These are phyloP conservation scores for Syncephalastrum contaminatum DNA, from an alignment of 371 early-diverging fungal species.

Conservation along the genomic window DNA sequence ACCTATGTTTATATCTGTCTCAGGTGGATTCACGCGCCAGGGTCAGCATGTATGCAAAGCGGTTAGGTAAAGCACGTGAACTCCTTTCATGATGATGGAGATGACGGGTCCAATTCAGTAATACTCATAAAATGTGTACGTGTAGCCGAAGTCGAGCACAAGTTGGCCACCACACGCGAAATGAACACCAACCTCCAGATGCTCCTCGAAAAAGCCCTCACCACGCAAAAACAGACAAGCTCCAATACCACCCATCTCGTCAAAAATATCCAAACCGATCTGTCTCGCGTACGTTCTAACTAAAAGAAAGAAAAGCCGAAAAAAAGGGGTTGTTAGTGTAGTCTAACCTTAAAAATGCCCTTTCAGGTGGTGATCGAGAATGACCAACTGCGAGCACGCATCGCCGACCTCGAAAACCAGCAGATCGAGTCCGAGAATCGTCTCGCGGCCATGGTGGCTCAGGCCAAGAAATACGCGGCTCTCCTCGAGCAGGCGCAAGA, in stretches of 20 bases:
- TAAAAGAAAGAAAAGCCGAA: too few species aligned
- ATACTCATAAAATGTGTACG: too few species aligned
- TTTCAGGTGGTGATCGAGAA: slow-evolving; percentile 61
- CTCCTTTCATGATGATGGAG: not conserved
- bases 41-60: slow-evolving; percentile 62
- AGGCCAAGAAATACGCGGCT: slow-evolving; percentile 64
- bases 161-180: slow-evolving; percentile 59
- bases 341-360: not conserved
- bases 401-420: slow-evolving; percentile 62
- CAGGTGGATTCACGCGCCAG: slow-evolving; percentile 56
- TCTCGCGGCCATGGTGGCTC: slow-evolving; percentile 60
- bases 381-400: slow-evolving; percentile 55
- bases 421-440: slow-evolving; percentile 63
- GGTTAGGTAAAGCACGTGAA: slow-evolving; percentile 33
- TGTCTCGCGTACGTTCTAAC: slow-evolving; percentile 51
- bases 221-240: slow-evolving; percentile 60
- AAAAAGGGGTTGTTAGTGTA: not conserved
- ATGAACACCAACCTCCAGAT: slow-evolving; percentile 59
- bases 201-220: slow-evolving; percentile 55
- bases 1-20: too few species aligned
- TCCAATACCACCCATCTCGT: slow-evolving; percentile 63
- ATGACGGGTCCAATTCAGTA: not conserved
- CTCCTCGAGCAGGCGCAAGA: slow-evolving; percentile 67
- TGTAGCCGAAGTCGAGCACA: slow-evolving; percentile 63
- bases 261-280: slow-evolving; percentile 61